Percentiles rank a stretch among this genome's conserved stretches.
Evolutionary conservation across 106 monocot genomes (phyloP).

Genomic region (Apostasia shenzhenica): DNA sequence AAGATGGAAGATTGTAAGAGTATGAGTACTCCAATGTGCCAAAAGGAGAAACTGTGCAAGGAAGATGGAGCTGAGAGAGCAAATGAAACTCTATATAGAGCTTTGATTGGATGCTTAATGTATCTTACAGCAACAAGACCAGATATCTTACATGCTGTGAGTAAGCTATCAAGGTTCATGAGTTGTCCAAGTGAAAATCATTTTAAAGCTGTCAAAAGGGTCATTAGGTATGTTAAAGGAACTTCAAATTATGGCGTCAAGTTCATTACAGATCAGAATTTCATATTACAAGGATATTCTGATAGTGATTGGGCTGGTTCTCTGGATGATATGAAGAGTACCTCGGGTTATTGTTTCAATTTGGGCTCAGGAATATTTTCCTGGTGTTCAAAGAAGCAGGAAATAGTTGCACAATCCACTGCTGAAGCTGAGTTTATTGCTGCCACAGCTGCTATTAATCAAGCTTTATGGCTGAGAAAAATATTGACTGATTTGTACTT

Average conservation of each 20-base stretch:
- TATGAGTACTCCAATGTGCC: background rate
- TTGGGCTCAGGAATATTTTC: background rate
- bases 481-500: no score
- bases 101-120: background rate
- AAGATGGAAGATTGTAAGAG: background rate
- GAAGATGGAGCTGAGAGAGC: background rate
- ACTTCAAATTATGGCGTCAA: background rate
- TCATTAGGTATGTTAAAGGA: no score
- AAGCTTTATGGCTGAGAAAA: no score
- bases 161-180: background rate
- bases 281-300: background rate
- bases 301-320: background rate
- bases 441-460: constrained; percentile 1
- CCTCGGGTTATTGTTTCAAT: background rate
- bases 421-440: background rate
- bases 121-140: background rate
- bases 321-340: constrained; percentile 12
- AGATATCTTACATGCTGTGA: background rate
- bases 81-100: background rate
- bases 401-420: constrained; percentile 3
- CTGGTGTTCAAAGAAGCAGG: constrained; percentile 7
- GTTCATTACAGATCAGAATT: background rate
- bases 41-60: background rate
- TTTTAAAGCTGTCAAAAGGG: background rate
- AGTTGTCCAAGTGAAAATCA: background rate